Evolutionary conservation across 1,139 yeast species (phyloP).

Genomic region (Kodamaea alishanica): DNA sequence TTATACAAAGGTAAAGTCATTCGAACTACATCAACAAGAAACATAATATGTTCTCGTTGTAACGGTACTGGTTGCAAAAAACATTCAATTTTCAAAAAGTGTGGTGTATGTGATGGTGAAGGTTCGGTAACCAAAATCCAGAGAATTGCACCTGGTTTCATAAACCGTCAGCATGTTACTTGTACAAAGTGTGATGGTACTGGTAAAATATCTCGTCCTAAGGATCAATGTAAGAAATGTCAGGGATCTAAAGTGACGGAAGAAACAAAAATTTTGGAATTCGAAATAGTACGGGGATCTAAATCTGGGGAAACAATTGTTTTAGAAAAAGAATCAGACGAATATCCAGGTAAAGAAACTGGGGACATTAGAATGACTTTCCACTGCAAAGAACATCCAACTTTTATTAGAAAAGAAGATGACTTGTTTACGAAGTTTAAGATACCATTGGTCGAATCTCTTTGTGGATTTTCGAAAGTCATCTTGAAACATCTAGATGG

Average conservation of each 20-base stretch:
- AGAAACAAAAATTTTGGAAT: conserved; percentile 73
- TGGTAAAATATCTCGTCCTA: conserved; percentile 59
- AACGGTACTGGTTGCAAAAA: conserved; percentile 71
- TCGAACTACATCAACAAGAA: conserved; percentile 70
- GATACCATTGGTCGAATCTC: conserved; percentile 73
- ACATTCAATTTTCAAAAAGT: conserved; percentile 53
- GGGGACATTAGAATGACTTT: conserved; percentile 75
- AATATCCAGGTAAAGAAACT: conserved; percentile 66
- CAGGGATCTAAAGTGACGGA: conserved; percentile 59
- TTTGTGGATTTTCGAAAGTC: conserved; percentile 72
- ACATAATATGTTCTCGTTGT: conserved; percentile 68
- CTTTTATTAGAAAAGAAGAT: conserved; percentile 55
- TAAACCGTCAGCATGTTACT: conserved; percentile 56
- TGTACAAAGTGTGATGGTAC: conserved; percentile 73
- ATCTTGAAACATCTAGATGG: conserved; percentile 80
- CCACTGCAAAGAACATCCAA: conserved; percentile 41
- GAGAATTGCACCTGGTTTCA: conserved; percentile 74
- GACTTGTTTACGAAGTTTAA: conserved; percentile 61
- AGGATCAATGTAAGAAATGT: conserved; percentile 79
- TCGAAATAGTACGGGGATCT: conserved; percentile 73
- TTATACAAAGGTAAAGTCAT: conserved; percentile 77
- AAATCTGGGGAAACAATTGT: conserved; percentile 57
- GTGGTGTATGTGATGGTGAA: conserved; percentile 70
- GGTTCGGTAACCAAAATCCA: conserved; percentile 61
- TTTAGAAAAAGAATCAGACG: conserved; percentile 71